Conservation (phyloP, 306 rosid species). For the Sphenostylis stenocarpa region DNA sequence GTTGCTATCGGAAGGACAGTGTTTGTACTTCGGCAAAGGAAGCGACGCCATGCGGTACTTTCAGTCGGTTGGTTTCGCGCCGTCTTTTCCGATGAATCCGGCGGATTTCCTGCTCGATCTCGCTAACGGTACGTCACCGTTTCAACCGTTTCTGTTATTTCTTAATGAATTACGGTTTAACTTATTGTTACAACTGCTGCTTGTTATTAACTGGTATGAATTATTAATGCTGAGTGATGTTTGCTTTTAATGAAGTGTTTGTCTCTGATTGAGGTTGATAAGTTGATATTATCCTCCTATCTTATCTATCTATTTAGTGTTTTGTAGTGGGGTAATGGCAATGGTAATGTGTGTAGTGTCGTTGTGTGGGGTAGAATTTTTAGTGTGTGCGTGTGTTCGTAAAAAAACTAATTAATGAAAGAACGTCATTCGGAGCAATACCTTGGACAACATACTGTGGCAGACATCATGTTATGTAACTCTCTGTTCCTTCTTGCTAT, state of each 20-base stretch:
- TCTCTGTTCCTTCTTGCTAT: neutral
- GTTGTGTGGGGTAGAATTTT: slow-evolving; percentile 7
- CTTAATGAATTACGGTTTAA: neutral
- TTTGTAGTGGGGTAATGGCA: neutral
- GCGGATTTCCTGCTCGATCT: slow-evolving; percentile 94
- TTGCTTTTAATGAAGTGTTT: neutral
- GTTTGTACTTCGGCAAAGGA: slow-evolving; percentile 71
- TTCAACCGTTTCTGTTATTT: neutral
- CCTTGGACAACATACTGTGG: slow-evolving; percentile 34
- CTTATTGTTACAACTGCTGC: too few species aligned
- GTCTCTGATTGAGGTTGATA: neutral
- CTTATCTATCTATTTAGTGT: neutral
- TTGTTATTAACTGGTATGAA: neutral
- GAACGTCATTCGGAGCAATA: slow-evolving; percentile 7
- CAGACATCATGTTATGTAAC: slow-evolving; percentile 12
- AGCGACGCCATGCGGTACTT: slow-evolving; percentile 65
- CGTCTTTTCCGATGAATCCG: slow-evolving; percentile 81
- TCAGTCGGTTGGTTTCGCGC: slow-evolving; percentile 66
- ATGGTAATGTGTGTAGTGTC: neutral
- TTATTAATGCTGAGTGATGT: neutral
- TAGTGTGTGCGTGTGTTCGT: neutral
- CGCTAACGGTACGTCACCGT: slow-evolving; percentile 76
- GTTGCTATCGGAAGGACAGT: slow-evolving; percentile 64
- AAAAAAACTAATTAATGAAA: neutral
- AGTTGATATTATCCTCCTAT: neutral